These are phyloP conservation scores for Paramyrothecium roridum DNA, from an alignment of 2,329 filamentous ascomycete species.

Conservation along the genomic window DNA sequence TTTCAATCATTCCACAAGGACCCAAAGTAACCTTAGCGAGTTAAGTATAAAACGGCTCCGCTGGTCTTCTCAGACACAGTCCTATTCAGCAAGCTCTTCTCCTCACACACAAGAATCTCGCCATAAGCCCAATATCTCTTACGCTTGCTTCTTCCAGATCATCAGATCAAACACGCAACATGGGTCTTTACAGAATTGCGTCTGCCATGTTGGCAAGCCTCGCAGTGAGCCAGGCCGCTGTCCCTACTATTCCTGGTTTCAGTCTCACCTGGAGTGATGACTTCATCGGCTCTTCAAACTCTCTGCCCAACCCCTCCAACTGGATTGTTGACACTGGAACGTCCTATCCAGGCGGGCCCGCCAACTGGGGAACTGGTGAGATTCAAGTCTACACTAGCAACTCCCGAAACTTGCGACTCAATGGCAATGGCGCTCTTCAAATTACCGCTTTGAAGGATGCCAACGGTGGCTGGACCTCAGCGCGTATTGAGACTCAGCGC, in stretches of 20 bases:
- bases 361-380: conserved; percentile 47
- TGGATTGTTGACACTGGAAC: conserved; percentile 44
- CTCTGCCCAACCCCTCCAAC: conserved; percentile 32
- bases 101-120: too few species aligned
- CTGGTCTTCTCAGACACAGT: too few species aligned
- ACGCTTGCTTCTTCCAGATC: too few species aligned
- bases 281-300: conserved; percentile 25
- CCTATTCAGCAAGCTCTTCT: too few species aligned
- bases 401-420: conserved; percentile 36
- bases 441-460: conserved; percentile 27
- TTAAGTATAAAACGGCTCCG: too few species aligned
- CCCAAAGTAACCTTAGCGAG: too few species aligned
- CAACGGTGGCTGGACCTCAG: conserved; percentile 37
- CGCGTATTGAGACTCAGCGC: conserved; percentile 35
- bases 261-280: conserved; percentile 25
- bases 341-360: conserved; percentile 39
- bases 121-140: too few species aligned
- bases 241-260: conserved; percentile 14
- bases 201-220: too few species aligned
- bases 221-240: not conserved
- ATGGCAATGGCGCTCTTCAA: conserved; percentile 28
- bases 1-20: too few species aligned
- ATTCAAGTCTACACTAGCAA: conserved; percentile 41
- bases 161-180: too few species aligned
- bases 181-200: too few species aligned